A percentile compares a stretch with the other conserved stretches of the same genome.
phyloP scores from a whole-genome alignment of 768 basidiomycete species.

The Boletus eberwhitei region DNA sequence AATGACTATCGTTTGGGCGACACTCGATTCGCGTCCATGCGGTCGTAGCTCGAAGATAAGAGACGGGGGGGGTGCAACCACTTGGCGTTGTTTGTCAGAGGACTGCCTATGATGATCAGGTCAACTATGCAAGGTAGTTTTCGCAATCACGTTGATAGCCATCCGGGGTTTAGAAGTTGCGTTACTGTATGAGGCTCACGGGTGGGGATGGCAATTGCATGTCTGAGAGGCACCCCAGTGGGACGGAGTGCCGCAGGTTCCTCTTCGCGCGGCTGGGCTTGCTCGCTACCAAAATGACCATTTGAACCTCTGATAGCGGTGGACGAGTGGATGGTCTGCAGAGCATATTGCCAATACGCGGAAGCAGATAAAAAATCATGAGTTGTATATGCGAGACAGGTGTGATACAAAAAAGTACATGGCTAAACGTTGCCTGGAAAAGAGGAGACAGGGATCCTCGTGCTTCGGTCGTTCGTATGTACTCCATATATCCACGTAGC shows the following conservation, averaged over 20 bases:
- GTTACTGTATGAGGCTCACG: neutral
- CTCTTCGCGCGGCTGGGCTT: neutral
- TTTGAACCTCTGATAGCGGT: neutral
- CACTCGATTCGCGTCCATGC: neutral
- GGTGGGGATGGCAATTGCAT: neutral
- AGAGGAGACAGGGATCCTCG: neutral
- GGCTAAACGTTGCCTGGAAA: neutral
- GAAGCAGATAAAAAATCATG: conserved; percentile 3
- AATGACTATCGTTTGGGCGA: neutral
- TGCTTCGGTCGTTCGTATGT: conserved; percentile 8
- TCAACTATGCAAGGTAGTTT: neutral
- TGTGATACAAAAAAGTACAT: conserved; percentile 21
- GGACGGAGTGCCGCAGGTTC: no score
- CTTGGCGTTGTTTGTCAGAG: neutral
- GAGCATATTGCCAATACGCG: neutral
- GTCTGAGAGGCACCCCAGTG: neutral
- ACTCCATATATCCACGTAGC: conserved; percentile 10
- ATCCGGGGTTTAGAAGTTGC: no score
- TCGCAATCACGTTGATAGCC: neutral
- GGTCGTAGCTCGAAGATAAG: neutral
- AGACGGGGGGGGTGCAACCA: neutral
- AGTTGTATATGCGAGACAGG: conserved; percentile 17
- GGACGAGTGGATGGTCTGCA: no score
- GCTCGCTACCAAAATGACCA: neutral
- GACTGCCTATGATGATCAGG: no score